phyloP scores from a whole-genome alignment of 140 eudicot genomes.

The Flaveria floridana region DNA sequence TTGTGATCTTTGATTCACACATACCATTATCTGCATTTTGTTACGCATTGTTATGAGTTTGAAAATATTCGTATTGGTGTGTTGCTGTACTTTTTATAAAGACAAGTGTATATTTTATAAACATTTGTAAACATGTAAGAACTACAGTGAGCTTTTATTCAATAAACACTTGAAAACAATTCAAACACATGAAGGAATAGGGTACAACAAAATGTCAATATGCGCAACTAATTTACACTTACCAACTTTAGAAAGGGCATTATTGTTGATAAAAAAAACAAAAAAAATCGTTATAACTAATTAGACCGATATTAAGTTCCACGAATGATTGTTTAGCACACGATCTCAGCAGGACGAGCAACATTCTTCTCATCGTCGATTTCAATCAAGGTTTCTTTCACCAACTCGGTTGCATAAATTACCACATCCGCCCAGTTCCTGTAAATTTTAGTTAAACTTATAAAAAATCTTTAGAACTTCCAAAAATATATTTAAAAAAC shows the following conservation, averaged over 20 bases:
- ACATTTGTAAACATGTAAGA: not conserved
- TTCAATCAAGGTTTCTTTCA: constrained; percentile 60
- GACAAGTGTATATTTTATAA: not conserved
- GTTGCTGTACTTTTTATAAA: not conserved
- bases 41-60: not conserved
- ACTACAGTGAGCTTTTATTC: constrained; percentile 19
- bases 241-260: not conserved
- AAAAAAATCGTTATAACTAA: constrained; percentile 7
- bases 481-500: not conserved
- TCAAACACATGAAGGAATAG: not conserved
- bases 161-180: not conserved
- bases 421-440: constrained; percentile 83
- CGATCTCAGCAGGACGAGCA: constrained; percentile 12
- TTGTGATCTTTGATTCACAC: constrained; percentile 17
- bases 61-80: not conserved
- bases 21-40: not conserved
- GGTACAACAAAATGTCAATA: constrained; percentile 24
- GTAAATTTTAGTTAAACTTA: not conserved
- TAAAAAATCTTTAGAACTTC: not conserved
- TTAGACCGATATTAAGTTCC: not conserved
- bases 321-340: not conserved
- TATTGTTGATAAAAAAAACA: constrained; percentile 1
- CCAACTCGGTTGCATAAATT: constrained; percentile 47
- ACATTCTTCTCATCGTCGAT: constrained; percentile 34
- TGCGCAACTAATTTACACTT: constrained; percentile 34